Conservation (phyloP, 2,329 filamentous ascomycete species). For the Delphinella strobiligena region DNA sequence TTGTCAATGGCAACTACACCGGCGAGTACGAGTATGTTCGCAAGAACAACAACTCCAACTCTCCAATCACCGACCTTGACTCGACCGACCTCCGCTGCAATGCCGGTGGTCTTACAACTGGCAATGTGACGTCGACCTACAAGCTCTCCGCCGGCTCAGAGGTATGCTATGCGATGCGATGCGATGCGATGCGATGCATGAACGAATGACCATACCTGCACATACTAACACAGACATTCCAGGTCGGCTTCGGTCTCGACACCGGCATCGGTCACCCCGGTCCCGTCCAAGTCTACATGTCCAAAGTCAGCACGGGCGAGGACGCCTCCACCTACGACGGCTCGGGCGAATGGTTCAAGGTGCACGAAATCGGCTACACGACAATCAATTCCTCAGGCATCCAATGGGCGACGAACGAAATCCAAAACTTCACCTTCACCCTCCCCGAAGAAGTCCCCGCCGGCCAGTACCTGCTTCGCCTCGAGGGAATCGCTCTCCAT, state of each 20-base stretch:
- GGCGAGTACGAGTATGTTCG: constrained; percentile 39
- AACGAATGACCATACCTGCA: background rate
- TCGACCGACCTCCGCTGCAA: constrained; percentile 25
- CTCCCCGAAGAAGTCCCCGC: constrained; percentile 40
- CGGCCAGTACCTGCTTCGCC: constrained; percentile 43
- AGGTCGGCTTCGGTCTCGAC: constrained; percentile 13
- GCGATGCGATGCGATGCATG: background rate
- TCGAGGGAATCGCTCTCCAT: constrained; percentile 43
- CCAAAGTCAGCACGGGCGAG: constrained; percentile 11
- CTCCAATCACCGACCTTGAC: constrained; percentile 23
- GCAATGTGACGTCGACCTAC: constrained; percentile 13
- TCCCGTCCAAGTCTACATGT: constrained; percentile 15
- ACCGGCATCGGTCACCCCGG: constrained; percentile 15
- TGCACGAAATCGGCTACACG: constrained; percentile 8
- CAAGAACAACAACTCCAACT: constrained; percentile 27
- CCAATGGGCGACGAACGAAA: constrained; percentile 9
- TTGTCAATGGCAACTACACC: constrained; percentile 31
- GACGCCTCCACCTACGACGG: constrained; percentile 10
- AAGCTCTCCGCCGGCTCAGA: constrained; percentile 5
- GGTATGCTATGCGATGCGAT: background rate
- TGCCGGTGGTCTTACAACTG: constrained; percentile 18
- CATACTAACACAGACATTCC: too few species aligned
- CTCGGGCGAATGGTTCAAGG: constrained; percentile 14
- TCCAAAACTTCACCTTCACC: constrained; percentile 15
- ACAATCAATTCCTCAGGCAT: constrained; percentile 6